Evolutionary conservation across 2,329 filamentous ascomycete species (phyloP), one percentile per base, ranked within the genome.

Genomic region (Zopfia rhizophila): DNA sequence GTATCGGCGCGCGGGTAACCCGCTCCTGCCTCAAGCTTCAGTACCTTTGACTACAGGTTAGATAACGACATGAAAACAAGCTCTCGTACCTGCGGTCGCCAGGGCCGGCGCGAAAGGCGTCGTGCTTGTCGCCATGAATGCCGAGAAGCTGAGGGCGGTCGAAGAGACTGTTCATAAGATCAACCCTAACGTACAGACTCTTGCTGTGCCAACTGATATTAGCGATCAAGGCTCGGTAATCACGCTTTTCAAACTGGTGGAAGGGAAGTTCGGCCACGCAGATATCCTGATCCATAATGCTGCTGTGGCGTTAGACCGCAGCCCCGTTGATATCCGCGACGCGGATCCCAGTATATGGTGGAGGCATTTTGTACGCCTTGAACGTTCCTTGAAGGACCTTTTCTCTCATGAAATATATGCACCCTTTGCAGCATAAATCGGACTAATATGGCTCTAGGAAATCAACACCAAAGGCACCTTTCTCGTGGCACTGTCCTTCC

Each of bases 41-140:
- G 5, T 12, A 8, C 7, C 2, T 17, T 27, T 40, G 3, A 22
- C 22, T 16, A 24, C 16, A 24, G 3, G 7, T 31, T 5, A n/a
- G n/a, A n/a, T n/a, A n/a, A 19, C 11, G 29, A 5, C 13, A 11
- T 6, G 10, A 11, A 5, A 4, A 7, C 18, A 64, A 56, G 62
- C 45, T 7, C 62, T 74, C n/a, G 68, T 57, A 1, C 62, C 66
- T 2, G 63, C 71, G 3, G 73, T 74, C 32, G 72, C 69, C 1
- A 61, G 60, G 24, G 69, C 73, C 16, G 58, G 61, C 14, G 50
- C 64, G 2, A 72, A 67, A 36, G 72, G 52, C 5, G 57, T 74
- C 3, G 64, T 74, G 1, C 60, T 75, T 3, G 56, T 68, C 1
- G 71, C 67, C 17, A 62, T 66, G 3, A 58, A 60, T 5, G 53